phyloP scores from a whole-genome alignment of 768 basidiomycete genomes.

The Pholiota molesta region DNA sequence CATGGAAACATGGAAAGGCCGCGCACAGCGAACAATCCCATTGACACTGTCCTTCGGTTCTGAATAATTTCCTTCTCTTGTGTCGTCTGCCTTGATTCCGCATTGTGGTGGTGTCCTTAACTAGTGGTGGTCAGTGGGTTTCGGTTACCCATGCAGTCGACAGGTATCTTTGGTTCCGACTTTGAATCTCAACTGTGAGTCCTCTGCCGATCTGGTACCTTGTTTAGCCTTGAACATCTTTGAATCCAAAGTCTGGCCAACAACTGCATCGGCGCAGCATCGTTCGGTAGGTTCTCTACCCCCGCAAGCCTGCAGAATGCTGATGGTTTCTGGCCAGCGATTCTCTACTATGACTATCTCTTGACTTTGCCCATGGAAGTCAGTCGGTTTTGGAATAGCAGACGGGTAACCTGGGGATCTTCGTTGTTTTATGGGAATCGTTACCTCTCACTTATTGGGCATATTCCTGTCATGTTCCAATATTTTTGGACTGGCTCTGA shows the following conservation, averaged over 20 bases:
- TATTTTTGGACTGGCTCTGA: slow-evolving; percentile 32
- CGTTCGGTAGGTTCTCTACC: neutral
- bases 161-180: neutral
- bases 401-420: slow-evolving; percentile 34
- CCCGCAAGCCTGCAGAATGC: neutral
- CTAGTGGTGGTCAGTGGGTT: neutral
- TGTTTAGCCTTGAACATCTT: neutral
- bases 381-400: slow-evolving; percentile 44
- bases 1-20: no score
- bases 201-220: neutral
- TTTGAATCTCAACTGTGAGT: slow-evolving; percentile 3
- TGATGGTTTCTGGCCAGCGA: slow-evolving; percentile 23
- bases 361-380: slow-evolving; percentile 49
- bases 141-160: neutral
- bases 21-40: no score
- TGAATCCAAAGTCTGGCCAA: neutral
- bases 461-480: slow-evolving; percentile 37
- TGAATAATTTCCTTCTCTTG: no score
- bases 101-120: neutral
- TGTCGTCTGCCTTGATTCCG: no score
- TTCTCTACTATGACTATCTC: slow-evolving; percentile 52
- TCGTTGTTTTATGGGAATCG: slow-evolving; percentile 48
- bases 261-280: slow-evolving; percentile 9
- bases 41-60: no score
- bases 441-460: slow-evolving; percentile 42